A percentile compares a stretch with the other conserved stretches of the same genome.
These are phyloP conservation scores for Aspergillus coremiiformis DNA, from an alignment of 495 filamentous ascomycete genomes.

Conservation along the genomic window DNA sequence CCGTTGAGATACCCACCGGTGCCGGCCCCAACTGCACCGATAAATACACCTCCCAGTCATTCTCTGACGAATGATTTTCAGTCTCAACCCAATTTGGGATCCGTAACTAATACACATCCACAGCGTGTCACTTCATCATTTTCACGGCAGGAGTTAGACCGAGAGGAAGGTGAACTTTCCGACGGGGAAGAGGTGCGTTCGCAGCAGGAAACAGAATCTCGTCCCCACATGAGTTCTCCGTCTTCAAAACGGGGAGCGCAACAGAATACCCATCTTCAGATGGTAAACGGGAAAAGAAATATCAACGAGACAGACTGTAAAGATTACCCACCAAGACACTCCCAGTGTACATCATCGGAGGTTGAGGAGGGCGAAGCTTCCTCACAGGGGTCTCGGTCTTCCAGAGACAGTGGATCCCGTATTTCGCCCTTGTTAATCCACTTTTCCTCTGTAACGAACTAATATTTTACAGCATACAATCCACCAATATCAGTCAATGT, in stretches of 20 bases:
- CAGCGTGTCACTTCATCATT: constrained; percentile 1
- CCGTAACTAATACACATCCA: background rate
- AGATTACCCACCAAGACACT: background rate
- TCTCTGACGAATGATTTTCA: constrained; percentile 7
- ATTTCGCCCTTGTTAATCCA: constrained; percentile 5
- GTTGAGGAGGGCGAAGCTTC: constrained; percentile 28
- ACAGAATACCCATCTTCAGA: background rate
- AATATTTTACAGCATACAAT: constrained; percentile 34
- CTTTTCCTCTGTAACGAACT: constrained; percentile 6
- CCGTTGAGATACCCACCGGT: constrained; percentile 19
- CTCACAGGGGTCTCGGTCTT: constrained; percentile 19
- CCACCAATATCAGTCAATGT: constrained; percentile 27
- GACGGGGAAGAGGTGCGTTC: constrained; percentile 49
- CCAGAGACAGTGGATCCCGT: constrained; percentile 35
- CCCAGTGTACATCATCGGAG: constrained; percentile 8
- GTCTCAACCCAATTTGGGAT: background rate
- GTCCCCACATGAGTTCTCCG: background rate
- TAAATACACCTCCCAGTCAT: constrained; percentile 4
- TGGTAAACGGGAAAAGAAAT: background rate
- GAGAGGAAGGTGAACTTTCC: constrained; percentile 71
- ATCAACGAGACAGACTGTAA: background rate
- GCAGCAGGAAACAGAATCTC: background rate
- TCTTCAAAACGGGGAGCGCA: background rate
- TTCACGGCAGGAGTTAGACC: constrained; percentile 18
- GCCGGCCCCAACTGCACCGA: constrained; percentile 16